Evolutionary conservation across 2,329 filamentous ascomycete genomes (phyloP), one percentile per base, ranked within the genome.

Genomic region (Cladophialophora chaetospira): DNA sequence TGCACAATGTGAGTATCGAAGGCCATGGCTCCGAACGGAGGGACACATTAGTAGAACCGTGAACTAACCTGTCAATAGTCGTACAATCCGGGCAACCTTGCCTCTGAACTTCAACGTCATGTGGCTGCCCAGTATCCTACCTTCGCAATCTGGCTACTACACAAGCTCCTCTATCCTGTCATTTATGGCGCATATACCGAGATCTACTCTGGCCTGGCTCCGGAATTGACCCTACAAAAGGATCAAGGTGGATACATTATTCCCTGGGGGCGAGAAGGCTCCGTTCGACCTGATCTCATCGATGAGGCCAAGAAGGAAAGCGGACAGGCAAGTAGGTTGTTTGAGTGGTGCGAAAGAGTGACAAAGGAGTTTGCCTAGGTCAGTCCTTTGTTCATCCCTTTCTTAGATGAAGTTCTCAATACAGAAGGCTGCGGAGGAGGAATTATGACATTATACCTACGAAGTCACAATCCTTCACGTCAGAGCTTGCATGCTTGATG

Each of bases 161-260:
- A 40, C 28, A 42, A 52, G 4, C 9, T 42, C 15, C 64, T 69
- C n/a, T 68, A 71, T 43, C 58, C 65, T 4, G 25, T 67, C 6
- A 59, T 68, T 6, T 74, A 70, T 42, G 80, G 79, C 0, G 78
- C 77, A 0, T 81, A 79, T 63, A 79, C 79, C 0, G 72, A 77
- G 56, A 62, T 82, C 0, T 82, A 74, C 56, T 73, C 78, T 0
- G 78, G 71, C 0, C 67, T 79, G 35, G 77, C 77, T 0, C 72
- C 74, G 0, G 71, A 79, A 0, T 69, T 73, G 5, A 63, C 74
- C 4, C 68, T 65, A 3, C 40, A 53, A 4, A 58, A 70, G 26
- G 50, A 73, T 4, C 70, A 71, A 53, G 60, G 60, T 25, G 66
- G 64, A n/a, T 74, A 71, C 53, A 63, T 82, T 23, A 69, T 78